Evolutionary conservation across 78 protist species (phyloP), one percentile per base, ranked within the genome.

Genomic region (Polysphondylium violaceum): DNA sequence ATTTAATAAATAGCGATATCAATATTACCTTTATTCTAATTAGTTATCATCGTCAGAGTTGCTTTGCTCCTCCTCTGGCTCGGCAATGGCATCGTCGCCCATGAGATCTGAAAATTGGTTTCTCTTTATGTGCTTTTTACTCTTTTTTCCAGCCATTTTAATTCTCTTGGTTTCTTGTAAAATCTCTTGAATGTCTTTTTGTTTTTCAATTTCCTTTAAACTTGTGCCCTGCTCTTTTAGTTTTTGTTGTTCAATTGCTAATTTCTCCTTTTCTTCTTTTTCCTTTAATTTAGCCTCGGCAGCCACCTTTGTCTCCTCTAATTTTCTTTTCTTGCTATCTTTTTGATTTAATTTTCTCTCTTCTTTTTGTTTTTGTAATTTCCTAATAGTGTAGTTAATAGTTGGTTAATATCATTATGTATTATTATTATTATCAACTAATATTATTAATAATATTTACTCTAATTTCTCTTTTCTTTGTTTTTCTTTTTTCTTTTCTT

Each of bases 21-120:
- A n/a, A n/a, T n/a, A n/a, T n/a, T n/a, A n/a, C n/a, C n/a, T n/a
- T n/a, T n/a, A n/a, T n/a, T n/a, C n/a, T n/a, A n/a, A 64, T 60
- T 60, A 4, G 3, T 60, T 7, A 60, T 63, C 44, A 0, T 65
- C 50, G 1, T 38, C 47, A 38, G 14, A 14, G 11, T 65, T 33
- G 2, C 40, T 29, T 21, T 65, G 55, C 1, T 38, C 73, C 0
- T 38, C 17, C 0, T 60, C 31, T 29, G 19, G 17, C 5, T 31
- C 9, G 31, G 31, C 23, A 38, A 38, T 51, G 2, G 23, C 16
- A 65, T 65, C 73, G 40, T 51, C 40, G 40, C 73, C 73, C 73
- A 65, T 65, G 33, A 65, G 40, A 50, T 88, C 50, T 6, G 92
- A 89, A 53, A 94, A 87, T 72, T 29, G 73, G 8, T 94, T 94